phyloP scores from a whole-genome alignment of 495 filamentous ascomycete genomes.

The Penicillium riverlandense region DNA sequence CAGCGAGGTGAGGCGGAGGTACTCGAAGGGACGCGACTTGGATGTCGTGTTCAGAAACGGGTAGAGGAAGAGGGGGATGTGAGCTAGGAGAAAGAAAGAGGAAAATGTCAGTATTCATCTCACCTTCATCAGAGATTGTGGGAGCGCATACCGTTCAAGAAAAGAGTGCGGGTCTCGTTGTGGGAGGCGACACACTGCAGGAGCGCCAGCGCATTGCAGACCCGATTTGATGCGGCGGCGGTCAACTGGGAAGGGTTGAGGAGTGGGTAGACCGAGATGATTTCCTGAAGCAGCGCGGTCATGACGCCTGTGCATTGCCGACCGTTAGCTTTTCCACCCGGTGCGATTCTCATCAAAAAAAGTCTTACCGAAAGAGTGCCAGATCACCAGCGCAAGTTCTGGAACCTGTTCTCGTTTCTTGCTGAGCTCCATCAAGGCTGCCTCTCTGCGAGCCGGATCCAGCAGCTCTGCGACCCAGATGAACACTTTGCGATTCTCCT shows the following conservation, averaged over 20 bases:
- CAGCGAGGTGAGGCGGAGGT: constrained; percentile 93
- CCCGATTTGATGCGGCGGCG: constrained; percentile 90
- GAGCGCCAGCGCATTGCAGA: constrained; percentile 95
- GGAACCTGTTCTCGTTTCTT: constrained; percentile 99
- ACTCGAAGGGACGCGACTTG: constrained; percentile 96
- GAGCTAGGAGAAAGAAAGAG: constrained; percentile 48
- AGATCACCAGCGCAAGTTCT: constrained; percentile 91
- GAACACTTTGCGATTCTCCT: constrained; percentile 88
- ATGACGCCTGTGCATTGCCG: constrained; percentile 70
- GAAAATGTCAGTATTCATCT: background rate
- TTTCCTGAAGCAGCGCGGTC: constrained; percentile 95
- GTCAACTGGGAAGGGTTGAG: constrained; percentile 96
- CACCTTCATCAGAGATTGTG: background rate
- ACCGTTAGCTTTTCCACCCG: constrained; percentile 18
- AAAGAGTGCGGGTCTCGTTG: constrained; percentile 88
- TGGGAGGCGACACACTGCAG: constrained; percentile 97
- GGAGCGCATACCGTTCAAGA: constrained; percentile 68
- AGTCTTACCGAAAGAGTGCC: constrained; percentile 92
- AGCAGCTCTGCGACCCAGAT: constrained; percentile 90
- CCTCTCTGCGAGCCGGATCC: constrained; percentile 78
- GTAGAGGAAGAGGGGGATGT: constrained; percentile 97
- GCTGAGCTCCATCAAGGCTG: constrained; percentile 89
- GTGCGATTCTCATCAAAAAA: constrained; percentile 1
- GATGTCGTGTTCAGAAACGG: constrained; percentile 99
- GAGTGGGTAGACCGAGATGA: constrained; percentile 95